Percentiles rank a stretch among this genome's conserved stretches.
These are phyloP conservation scores for Ganoderma leucocontextum DNA, from an alignment of 1,284 basidiomycete species.

Conservation along the genomic window DNA sequence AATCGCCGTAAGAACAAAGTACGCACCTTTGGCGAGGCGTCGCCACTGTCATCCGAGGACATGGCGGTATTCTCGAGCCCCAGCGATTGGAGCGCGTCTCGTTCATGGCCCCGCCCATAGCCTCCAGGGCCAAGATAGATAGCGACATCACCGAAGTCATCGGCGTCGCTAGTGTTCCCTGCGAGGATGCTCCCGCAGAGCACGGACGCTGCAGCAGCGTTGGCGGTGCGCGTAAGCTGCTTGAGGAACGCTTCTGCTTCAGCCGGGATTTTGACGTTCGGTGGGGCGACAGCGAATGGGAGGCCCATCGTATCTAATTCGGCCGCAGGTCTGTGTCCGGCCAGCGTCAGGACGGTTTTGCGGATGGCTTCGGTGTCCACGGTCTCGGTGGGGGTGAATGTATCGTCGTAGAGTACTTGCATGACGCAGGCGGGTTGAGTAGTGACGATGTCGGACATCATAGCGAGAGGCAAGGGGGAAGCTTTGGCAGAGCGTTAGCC, in stretches of 20 bases:
- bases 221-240: slow-evolving; percentile 49
- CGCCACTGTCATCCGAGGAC: neutral
- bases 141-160: slow-evolving; percentile 61
- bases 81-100: slow-evolving; percentile 34
- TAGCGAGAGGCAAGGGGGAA: neutral
- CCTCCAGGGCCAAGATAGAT: slow-evolving; percentile 56
- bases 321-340: neutral
- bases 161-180: slow-evolving; percentile 60
- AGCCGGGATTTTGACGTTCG: neutral
- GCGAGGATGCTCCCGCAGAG: slow-evolving; percentile 60
- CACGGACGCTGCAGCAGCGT: slow-evolving; percentile 47
- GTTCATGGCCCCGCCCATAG: slow-evolving; percentile 36
- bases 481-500: neutral
- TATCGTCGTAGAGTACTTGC: slow-evolving; percentile 12
- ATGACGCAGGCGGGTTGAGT: neutral
- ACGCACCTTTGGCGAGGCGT: neutral
- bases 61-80: slow-evolving; percentile 24
- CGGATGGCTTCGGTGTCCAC: slow-evolving; percentile 7
- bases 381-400: neutral
- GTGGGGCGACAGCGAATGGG: slow-evolving; percentile 18
- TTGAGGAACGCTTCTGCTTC: slow-evolving; percentile 29
- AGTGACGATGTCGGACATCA: neutral
- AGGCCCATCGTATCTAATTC: neutral
- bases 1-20: neutral
- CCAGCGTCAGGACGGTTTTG: slow-evolving; percentile 11